Evolutionary conservation across 2,329 filamentous ascomycete genomes (phyloP), one percentile per base, ranked within the genome.

Genomic region (Chalaropsis thielavioides): DNA sequence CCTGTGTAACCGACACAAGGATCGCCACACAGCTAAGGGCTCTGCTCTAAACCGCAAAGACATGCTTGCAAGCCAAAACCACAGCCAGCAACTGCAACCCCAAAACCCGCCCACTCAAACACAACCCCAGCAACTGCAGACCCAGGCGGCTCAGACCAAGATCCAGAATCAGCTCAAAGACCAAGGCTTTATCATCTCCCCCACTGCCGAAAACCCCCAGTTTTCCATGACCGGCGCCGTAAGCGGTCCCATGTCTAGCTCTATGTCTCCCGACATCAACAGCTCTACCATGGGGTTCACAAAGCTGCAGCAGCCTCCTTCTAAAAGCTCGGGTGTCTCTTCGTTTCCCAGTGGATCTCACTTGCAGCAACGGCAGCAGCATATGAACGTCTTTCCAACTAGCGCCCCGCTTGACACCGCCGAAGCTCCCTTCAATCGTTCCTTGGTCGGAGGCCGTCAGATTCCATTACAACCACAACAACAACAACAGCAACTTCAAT

Each of bases 1-100:
- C 74, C 80, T 99, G 66, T 91, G 94, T 72, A 88, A 94, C 72
- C 86, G 89, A 51, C 89, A 94, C 75, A 83, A 86, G 72, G 89
- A 92, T 73, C 83, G 89, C 54, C 89, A 92, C 74, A 89, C 85
- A 13, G 88, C 87, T 62, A 88, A 89, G 71, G 88, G 88, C 61
- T 90, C 88, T 19, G 85, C 89, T 68, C 76, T 91, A 64, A 86
- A 86, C 72, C 84, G 87, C 66, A 89, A 88, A 74, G 88, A 91
- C 72, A 67, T 64, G 44, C 65, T 66, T 27, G 65, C 62, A 15
- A 65, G 56, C 15, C 64, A 65, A 17, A 84, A 43, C 27, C 66
- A 64, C 10, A 59, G 17, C 17, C 62, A 67, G 27, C 40, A 31
- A n/a, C 19, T 43, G 24, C 44, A 61, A 41, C 49, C 54, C 15